Evolutionary conservation across 1,284 basidiomycete species (phyloP), one percentile per base, ranked within the genome.

Genomic region (Amylostereum areolatum): DNA sequence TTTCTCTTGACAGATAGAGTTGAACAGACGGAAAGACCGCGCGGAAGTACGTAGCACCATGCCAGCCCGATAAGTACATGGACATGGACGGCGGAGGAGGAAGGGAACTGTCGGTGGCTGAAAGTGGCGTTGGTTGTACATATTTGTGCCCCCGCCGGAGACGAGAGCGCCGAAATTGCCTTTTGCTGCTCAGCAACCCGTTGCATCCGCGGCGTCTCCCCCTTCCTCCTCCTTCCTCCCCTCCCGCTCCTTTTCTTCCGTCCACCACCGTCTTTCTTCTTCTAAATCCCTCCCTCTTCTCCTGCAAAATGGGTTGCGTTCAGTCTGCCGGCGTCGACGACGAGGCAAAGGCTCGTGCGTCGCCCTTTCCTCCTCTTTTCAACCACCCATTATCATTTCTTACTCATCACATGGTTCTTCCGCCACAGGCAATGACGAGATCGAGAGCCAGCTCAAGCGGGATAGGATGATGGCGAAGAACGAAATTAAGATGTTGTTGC

Each of bases 401-500:
- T 35, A 40, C 27, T 35, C 51, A 46, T 49, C 34, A 12, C 34
- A 35, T 45, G 24, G 37, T 43, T 37, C 31, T 34, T 46, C 29
- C 2, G 18, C 18, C 18, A 18, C 59, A 90, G 87, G 87, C 65
- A 97, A 95, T 66, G 92, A 94, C 62, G 92, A 93, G 76, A 98
- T 97, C 62, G 95, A 97, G 73, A 88, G 78, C 67, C 95, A 97
- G 72, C 81, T 98, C 60, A 95, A 92, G 75, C 80, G 86, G 59
- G 95, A 98, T 72, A 77, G 91, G 44, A 82, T 92, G 69, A 86
- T 89, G 74, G 86, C 93, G 49, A 89, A 91, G 78, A 96, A 95
- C 66, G 93, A 96, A 70, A 92, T 97, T 66, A 96, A 95, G 75
- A 92, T 92, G 89, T 64, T 92, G 59, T 66, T 96, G 51, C 75